These are phyloP conservation scores for Perkinsus marinus DNA, from an alignment of 169 alveolate genomes.

Conservation along the genomic window DNA sequence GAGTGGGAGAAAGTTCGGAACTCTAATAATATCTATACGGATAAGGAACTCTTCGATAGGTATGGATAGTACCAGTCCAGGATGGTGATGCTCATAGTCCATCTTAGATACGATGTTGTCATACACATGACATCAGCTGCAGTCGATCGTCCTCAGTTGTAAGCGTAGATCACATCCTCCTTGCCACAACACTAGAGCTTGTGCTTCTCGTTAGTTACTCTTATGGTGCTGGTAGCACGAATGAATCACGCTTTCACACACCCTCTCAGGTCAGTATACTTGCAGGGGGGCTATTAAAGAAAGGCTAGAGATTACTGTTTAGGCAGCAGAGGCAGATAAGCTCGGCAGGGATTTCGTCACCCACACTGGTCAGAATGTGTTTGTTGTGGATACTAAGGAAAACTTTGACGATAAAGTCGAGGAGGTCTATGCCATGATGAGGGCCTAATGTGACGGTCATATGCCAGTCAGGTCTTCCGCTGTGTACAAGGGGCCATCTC, in stretches of 20 bases:
- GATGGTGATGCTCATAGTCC: neutral
- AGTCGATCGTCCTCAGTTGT: neutral
- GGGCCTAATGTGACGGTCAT: neutral
- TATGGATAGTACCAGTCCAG: neutral
- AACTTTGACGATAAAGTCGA: neutral
- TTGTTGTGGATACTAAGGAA: neutral
- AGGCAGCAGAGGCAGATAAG: neutral
- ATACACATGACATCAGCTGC: neutral
- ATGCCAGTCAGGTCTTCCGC: neutral
- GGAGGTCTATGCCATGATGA: neutral
- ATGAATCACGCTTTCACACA: neutral
- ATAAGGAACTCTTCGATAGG: neutral
- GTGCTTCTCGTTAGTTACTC: neutral
- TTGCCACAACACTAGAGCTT: neutral
- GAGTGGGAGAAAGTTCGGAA: neutral
- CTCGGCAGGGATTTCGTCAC: neutral
- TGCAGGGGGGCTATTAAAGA: too few species aligned
- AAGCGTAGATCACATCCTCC: neutral
- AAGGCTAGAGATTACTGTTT: neutral
- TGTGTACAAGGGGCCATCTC: neutral
- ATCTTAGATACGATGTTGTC: neutral
- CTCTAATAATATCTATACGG: neutral
- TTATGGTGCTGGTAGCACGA: neutral
- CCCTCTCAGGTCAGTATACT: neutral
- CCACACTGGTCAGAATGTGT: neutral